Evolutionary conservation across 257 asterid species (phyloP).

Genomic region (Solanum arcanum): DNA sequence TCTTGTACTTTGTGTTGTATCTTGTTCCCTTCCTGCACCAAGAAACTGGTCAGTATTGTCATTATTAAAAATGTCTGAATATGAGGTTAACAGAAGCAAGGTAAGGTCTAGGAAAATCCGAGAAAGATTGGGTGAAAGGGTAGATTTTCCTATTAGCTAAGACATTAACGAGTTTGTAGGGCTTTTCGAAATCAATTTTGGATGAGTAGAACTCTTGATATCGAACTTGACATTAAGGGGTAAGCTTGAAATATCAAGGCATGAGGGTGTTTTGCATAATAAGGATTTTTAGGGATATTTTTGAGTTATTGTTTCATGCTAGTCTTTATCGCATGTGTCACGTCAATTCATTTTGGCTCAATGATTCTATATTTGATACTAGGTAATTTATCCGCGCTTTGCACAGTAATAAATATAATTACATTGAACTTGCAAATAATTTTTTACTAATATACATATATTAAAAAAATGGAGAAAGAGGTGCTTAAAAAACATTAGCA

Average conservation of each 20-base stretch:
- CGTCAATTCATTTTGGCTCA: background rate
- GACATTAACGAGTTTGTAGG: background rate
- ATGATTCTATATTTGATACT: background rate
- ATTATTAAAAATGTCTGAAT: no score
- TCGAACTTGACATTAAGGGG: background rate
- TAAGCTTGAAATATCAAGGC: background rate
- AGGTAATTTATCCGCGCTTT: no score
- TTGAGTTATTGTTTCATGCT: background rate
- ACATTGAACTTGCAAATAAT: no score
- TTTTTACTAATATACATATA: no score
- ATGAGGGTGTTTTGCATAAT: background rate
- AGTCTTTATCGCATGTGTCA: no score
- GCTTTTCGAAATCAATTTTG: no score
- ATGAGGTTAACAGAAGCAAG: background rate
- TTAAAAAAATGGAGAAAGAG: no score
- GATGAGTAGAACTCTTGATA: background rate
- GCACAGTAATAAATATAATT: no score
- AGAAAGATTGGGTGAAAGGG: background rate
- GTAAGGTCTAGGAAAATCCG: background rate
- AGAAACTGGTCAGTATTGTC: no score
- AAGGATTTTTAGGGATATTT: background rate
- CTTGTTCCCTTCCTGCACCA: no score
- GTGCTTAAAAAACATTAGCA: no score
- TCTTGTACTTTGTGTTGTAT: no score
- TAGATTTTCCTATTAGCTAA: background rate